Percentiles rank a stretch among this genome's conserved stretches.
Evolutionary conservation across 2,329 filamentous ascomycete genomes (phyloP).

Genomic region (Endocalyx cinctus): DNA sequence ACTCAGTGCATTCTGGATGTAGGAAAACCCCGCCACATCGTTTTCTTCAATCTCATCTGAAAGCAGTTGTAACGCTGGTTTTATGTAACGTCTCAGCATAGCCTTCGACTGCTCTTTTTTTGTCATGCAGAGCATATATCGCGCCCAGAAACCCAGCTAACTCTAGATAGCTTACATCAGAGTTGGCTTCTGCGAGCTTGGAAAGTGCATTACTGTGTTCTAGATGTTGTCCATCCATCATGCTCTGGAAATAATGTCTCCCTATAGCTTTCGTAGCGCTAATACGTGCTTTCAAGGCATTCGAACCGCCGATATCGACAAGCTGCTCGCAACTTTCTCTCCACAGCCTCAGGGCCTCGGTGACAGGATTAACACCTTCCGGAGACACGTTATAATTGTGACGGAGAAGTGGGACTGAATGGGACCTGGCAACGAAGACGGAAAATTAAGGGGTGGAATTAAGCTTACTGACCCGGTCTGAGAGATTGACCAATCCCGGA

Average conservation of each 20-base stretch:
- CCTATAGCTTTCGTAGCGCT: slow-evolving; percentile 12
- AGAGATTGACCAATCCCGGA: too few species aligned
- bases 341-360: slow-evolving; percentile 15
- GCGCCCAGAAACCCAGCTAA: slow-evolving; percentile 10
- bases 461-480: too few species aligned
- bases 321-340: slow-evolving; percentile 13
- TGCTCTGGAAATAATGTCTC: slow-evolving; percentile 18
- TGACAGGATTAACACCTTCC: slow-evolving; percentile 8
- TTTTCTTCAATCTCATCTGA: slow-evolving; percentile 12
- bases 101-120: slow-evolving; percentile 10
- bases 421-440: too few species aligned
- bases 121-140: slow-evolving; percentile 8
- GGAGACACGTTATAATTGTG: slow-evolving; percentile 13
- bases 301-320: slow-evolving; percentile 11
- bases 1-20: slow-evolving; percentile 4
- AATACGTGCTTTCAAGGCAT: slow-evolving; percentile 5
- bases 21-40: slow-evolving; percentile 5
- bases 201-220: slow-evolving; percentile 9
- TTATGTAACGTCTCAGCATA: slow-evolving; percentile 5
- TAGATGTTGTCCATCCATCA: slow-evolving; percentile 8
- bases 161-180: slow-evolving; percentile 1
- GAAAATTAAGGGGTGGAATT: too few species aligned
- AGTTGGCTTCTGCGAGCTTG: slow-evolving; percentile 9
- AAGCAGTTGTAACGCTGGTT: slow-evolving; percentile 8
- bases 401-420: too few species aligned